These are phyloP conservation scores for Decorospora gaudefroyi DNA, from an alignment of 2,329 filamentous ascomycete genomes.

Conservation along the genomic window DNA sequence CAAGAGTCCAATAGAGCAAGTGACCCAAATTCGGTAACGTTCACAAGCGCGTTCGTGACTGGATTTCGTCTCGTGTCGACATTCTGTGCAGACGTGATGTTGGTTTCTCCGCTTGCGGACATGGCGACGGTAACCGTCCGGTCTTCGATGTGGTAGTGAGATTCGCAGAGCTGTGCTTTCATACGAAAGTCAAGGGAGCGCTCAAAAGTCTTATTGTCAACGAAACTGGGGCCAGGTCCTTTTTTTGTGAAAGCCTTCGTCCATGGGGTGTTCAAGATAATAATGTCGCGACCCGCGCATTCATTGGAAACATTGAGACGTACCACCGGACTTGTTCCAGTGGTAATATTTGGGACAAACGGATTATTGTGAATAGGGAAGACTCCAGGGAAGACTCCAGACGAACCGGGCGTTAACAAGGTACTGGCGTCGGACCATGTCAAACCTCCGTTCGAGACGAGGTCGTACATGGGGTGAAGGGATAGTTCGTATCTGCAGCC, in stretches of 20 bases:
- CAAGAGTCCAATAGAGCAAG: too few species aligned
- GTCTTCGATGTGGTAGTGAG: slow-evolving; percentile 3
- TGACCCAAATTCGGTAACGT: too few species aligned
- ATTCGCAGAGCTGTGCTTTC: slow-evolving; percentile 15
- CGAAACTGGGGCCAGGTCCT: not conserved
- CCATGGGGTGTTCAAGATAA: slow-evolving; percentile 25
- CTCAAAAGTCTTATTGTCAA: slow-evolving; percentile 15
- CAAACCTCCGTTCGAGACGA: slow-evolving; percentile 17
- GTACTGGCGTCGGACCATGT: slow-evolving; percentile 20
- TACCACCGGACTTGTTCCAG: slow-evolving; percentile 12
- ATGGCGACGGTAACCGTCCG: too few species aligned
- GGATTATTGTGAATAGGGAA: too few species aligned
- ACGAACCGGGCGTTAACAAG: too few species aligned
- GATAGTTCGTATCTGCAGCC: slow-evolving; percentile 19
- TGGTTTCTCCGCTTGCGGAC: too few species aligned
- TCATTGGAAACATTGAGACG: slow-evolving; percentile 18
- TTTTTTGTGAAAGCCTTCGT: slow-evolving; percentile 3
- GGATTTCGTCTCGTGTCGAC: not conserved
- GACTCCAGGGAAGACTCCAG: not conserved
- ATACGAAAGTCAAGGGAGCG: slow-evolving; percentile 20
- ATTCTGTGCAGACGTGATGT: too few species aligned
- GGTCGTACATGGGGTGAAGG: slow-evolving; percentile 14
- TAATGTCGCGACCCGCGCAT: slow-evolving; percentile 20
- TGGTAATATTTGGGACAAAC: too few species aligned
- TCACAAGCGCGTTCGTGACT: too few species aligned